These are phyloP conservation scores for Alternaria hordeiaustralica DNA, from an alignment of 2,329 filamentous ascomycete genomes.

Conservation along the genomic window DNA sequence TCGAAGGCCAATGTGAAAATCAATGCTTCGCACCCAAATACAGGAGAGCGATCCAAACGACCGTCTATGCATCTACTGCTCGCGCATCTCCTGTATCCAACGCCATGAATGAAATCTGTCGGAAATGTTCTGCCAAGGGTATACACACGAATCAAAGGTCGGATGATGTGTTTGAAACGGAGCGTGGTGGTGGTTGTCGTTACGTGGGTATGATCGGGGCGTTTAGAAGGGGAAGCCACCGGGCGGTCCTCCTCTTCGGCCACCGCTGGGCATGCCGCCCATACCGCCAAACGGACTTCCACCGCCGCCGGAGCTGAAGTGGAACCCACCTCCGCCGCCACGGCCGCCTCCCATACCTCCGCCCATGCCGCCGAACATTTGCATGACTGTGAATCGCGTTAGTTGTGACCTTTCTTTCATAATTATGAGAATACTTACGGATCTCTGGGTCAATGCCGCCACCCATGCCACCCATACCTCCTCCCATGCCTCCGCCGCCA, in stretches of 20 bases:
- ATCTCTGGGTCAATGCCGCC: conserved; percentile 52
- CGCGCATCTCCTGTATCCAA: conserved; percentile 36
- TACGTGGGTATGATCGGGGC: not conserved
- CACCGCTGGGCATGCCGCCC: conserved; percentile 45
- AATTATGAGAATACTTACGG: conserved; percentile 25
- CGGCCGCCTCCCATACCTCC: conserved; percentile 55
- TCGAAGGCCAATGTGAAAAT: conserved; percentile 15
- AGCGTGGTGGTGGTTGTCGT: not conserved
- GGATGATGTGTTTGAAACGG: not conserved
- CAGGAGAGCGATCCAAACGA: conserved; percentile 1
- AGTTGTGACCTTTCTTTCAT: not conserved
- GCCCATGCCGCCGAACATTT: conserved; percentile 55
- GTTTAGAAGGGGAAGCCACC: conserved; percentile 41
- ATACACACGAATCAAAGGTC: conserved; percentile 28
- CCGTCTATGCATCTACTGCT: conserved; percentile 27
- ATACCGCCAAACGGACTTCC: conserved; percentile 44
- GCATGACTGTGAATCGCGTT: conserved; percentile 40
- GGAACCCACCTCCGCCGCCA: conserved; percentile 57
- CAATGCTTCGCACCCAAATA: conserved; percentile 10
- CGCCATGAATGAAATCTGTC: conserved; percentile 27
- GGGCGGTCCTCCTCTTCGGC: conserved; percentile 39
- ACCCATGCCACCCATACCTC: conserved; percentile 59
- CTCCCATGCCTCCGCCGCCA: conserved; percentile 56
- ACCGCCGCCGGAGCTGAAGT: conserved; percentile 51
- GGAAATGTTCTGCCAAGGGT: conserved; percentile 17